Percentiles rank a stretch among this genome's conserved stretches.
phyloP scores from a whole-genome alignment of 2,329 filamentous ascomycete genomes.

The Colletotrichum karsti region DNA sequence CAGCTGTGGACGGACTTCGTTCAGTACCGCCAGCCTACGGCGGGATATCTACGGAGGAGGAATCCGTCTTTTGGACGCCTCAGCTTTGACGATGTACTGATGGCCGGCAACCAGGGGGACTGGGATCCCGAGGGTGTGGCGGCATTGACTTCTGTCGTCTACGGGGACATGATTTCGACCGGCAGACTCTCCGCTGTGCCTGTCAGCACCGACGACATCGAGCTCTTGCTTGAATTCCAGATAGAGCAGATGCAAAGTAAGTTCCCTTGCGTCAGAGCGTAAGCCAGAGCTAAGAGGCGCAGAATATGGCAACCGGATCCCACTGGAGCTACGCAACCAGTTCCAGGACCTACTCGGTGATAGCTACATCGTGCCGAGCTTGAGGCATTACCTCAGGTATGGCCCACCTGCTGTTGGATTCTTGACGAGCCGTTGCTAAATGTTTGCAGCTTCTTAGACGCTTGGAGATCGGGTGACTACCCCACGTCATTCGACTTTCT shows the following conservation, averaged over 20 bases:
- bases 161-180: slow-evolving; percentile 61
- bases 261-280: slow-evolving; percentile 30
- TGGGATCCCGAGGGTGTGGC: slow-evolving; percentile 54
- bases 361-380: slow-evolving; percentile 73
- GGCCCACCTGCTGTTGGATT: slow-evolving; percentile 19
- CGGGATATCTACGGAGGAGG: slow-evolving; percentile 70
- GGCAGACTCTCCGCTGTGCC: slow-evolving; percentile 49
- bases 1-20: slow-evolving; percentile 86
- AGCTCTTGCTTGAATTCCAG: slow-evolving; percentile 85
- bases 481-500: slow-evolving; percentile 89
- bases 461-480: slow-evolving; percentile 92
- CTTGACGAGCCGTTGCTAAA: slow-evolving; percentile 22
- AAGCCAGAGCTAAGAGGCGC: not conserved
- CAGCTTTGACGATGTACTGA: slow-evolving; percentile 66
- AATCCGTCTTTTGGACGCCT: slow-evolving; percentile 65
- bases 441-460: slow-evolving; percentile 78
- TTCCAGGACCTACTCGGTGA: slow-evolving; percentile 75
- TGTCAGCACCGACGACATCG: slow-evolving; percentile 81
- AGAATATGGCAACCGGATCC: slow-evolving; percentile 82
- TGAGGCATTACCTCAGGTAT: slow-evolving; percentile 79
- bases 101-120: slow-evolving; percentile 57
- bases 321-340: slow-evolving; percentile 75
- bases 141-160: slow-evolving; percentile 55
- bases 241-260: slow-evolving; percentile 86
- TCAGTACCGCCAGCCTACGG: slow-evolving; percentile 80